Percentiles rank a stretch among this genome's conserved stretches.
Conservation (phyloP, 305 asterid genomes). For the Fraxinus greggii region DNA sequence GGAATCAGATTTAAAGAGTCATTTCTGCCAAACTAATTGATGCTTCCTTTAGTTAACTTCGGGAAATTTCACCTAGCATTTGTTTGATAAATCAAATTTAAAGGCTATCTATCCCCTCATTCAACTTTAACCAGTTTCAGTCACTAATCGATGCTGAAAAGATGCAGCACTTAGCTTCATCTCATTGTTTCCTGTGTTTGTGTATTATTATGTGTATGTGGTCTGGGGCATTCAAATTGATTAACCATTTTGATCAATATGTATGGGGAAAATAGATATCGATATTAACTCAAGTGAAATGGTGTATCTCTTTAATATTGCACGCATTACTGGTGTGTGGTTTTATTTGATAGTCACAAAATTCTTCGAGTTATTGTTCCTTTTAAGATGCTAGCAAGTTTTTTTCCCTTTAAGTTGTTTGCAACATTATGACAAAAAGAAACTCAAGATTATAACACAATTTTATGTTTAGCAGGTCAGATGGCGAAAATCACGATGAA, state of each 20-base stretch:
- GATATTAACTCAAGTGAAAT: background rate
- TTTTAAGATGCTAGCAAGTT: conserved; percentile 8
- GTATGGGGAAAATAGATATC: background rate
- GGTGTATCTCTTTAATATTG: background rate
- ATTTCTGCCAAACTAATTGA: background rate
- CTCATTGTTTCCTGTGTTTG: background rate
- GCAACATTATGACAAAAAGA: conserved; percentile 5
- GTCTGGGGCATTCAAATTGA: background rate
- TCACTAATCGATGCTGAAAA: background rate
- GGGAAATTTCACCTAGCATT: background rate
- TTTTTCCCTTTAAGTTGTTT: conserved; percentile 4
- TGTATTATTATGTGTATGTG: conserved; percentile 1
- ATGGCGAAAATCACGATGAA: conserved; percentile 48
- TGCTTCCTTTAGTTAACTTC: background rate
- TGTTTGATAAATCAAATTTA: background rate
- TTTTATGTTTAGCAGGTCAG: conserved; percentile 46
- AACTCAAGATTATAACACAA: conserved; percentile 4
- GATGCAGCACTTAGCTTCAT: background rate
- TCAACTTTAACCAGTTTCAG: background rate
- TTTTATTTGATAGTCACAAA: background rate
- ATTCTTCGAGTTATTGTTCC: background rate
- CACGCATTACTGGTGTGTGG: background rate
- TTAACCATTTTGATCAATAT: background rate
- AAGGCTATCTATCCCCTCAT: background rate
- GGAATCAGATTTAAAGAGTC: background rate